Evolutionary conservation across 345 rosid species (phyloP).

Genomic region (Euphorbia tirucalli): DNA sequence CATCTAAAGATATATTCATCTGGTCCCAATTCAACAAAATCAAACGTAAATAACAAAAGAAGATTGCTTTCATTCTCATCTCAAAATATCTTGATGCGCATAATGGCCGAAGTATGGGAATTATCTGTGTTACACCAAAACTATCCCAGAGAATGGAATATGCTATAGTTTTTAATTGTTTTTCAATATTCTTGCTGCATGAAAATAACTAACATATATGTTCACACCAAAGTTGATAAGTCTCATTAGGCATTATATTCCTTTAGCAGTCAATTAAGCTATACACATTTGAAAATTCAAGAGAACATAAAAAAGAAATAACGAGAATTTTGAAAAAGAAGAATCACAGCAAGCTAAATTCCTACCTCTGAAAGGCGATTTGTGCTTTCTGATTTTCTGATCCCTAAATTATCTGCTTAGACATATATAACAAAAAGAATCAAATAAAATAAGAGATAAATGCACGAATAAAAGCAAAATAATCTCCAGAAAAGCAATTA

Average conservation of each 20-base stretch:
- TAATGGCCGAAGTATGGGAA: background rate
- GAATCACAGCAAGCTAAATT: background rate
- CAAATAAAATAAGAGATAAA: background rate
- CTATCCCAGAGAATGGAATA: background rate
- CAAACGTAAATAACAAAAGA: background rate
- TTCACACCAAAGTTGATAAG: background rate
- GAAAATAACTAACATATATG: background rate
- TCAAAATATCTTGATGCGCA: background rate
- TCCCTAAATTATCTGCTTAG: slow-evolving; percentile 50
- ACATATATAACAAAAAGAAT: slow-evolving; percentile 7
- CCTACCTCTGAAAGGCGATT: slow-evolving; percentile 78
- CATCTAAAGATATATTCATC: background rate
- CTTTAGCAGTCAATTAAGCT: background rate
- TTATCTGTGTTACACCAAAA: background rate
- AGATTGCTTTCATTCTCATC: background rate
- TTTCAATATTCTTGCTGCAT: background rate
- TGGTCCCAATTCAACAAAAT: background rate
- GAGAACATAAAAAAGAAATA: too few relatives aligned
- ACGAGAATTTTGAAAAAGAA: background rate
- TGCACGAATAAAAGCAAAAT: background rate
- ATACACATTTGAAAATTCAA: background rate
- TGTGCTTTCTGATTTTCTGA: slow-evolving; percentile 76
- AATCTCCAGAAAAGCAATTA: background rate
- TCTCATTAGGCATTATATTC: background rate
- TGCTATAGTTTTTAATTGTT: background rate